Evolutionary conservation across 1,139 yeast genomes (phyloP).

Genomic region (Zygosaccharomyces sapae): DNA sequence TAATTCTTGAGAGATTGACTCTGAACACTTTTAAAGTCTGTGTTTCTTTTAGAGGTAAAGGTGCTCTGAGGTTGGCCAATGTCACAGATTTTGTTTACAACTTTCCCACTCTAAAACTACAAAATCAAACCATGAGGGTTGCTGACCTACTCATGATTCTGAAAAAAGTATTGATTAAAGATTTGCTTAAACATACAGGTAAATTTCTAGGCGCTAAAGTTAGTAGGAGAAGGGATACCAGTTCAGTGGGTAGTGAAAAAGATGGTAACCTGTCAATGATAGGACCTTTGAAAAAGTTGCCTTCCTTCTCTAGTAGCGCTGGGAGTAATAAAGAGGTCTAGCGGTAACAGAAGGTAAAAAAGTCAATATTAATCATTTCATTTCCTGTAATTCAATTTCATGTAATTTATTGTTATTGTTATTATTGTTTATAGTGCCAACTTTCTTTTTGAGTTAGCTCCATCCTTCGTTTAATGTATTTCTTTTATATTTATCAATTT

Average conservation of each 20-base stretch:
- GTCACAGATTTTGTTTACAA: slow-evolving; percentile 55
- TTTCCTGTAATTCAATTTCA: too few species aligned
- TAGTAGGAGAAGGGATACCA: slow-evolving; percentile 19
- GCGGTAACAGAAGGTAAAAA: neutral
- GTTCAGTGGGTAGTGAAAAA: neutral
- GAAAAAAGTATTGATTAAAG: slow-evolving; percentile 49
- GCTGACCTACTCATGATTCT: slow-evolving; percentile 51
- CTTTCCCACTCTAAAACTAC: slow-evolving; percentile 51
- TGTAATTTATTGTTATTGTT: too few species aligned
- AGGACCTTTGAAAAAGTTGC: neutral
- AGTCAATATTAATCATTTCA: too few species aligned
- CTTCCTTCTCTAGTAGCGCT: neutral
- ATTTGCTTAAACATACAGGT: slow-evolving; percentile 56
- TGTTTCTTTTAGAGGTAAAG: slow-evolving; percentile 58
- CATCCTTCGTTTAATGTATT: too few species aligned
- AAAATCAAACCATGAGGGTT: slow-evolving; percentile 48
- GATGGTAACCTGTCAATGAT: neutral
- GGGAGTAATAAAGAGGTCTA: neutral
- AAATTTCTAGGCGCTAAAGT: slow-evolving; percentile 55
- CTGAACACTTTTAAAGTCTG: slow-evolving; percentile 47
- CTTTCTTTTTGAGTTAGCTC: too few species aligned
- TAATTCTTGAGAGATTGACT: slow-evolving; percentile 50
- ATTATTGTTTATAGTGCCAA: too few species aligned
- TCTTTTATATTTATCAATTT: too few species aligned
- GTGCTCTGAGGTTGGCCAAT: slow-evolving; percentile 54